Evolutionary conservation across 345 rosid genomes (phyloP), one percentile per base, ranked within the genome.

Genomic region (Pugionium cornutum): DNA sequence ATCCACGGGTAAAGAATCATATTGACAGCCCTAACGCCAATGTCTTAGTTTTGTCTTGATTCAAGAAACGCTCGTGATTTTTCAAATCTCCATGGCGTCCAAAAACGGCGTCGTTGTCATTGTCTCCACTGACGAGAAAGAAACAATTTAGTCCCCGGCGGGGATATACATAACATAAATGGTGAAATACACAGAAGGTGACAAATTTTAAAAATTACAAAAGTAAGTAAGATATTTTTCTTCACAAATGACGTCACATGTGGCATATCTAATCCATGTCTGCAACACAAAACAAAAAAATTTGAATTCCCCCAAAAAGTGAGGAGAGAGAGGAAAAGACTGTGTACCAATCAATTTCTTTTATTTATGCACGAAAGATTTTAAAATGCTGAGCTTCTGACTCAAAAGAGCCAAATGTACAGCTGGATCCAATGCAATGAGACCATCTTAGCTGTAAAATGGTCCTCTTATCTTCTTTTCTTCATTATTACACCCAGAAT

Each of bases 361-460:
- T 66, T 25, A 36, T 3, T 3, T 40, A 36, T 54, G 7, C 1
- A 33, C 7, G 43, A 33, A 45, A 34, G 18, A 26, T 57, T 39
- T 68, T 66, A n/a, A 59, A 72, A 65, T 1, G 51, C 45, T 44
- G 67, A 58, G 67, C 53, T 39, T 70, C 39, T 62, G 68, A 44
- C 8, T 7, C 36, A 66, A 60, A 61, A 10, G 68, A 66, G 64
- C 77, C 77, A 67, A 74, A 55, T 62, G 59, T 11, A 74, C 67
- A 74, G 73, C 77, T 74, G 77, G 58, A 74, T 62, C 69, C 77
- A 44, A 43, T 43, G 41, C 71, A 58, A 50, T 57, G 53, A 53
- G 67, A 67, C 34, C 48, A 54, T 48, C 69, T 67, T 67, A 74
- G 77, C 77, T 74, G 77, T 74, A 74, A 67, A 74, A 67, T 67